phyloP scores from a whole-genome alignment of 139 green algal species.

The Chlorella sp. region DNA sequence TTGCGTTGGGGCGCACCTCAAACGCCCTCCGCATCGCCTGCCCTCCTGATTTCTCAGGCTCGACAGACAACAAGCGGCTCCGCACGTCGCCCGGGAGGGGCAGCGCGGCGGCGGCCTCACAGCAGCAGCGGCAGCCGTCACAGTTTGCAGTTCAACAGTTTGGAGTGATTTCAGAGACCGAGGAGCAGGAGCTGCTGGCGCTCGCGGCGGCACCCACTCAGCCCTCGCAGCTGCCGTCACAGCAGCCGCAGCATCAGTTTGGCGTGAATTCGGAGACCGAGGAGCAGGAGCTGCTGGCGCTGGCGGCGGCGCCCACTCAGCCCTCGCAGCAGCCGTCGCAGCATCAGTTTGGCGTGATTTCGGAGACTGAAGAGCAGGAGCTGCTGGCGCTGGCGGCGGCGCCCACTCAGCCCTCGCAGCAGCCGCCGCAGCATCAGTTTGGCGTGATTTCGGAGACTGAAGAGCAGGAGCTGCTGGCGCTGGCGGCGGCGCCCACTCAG shows the following conservation, averaged over 20 bases:
- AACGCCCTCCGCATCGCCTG: too few relatives aligned
- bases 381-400: slow-evolving; percentile 34
- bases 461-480: slow-evolving; percentile 10
- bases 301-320: not conserved
- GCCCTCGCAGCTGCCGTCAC: not conserved
- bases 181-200: slow-evolving; percentile 47
- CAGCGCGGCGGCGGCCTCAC: not conserved
- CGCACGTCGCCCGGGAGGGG: too few relatives aligned
- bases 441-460: not conserved
- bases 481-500: not conserved
- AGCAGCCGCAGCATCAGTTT: not conserved
- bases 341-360: not conserved
- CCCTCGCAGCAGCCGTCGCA: not conserved
- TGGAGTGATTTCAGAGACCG: not conserved
- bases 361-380: slow-evolving; percentile 37
- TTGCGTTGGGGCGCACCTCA: too few relatives aligned
- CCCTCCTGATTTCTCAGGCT: too few relatives aligned
- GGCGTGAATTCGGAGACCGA: not conserved
- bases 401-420: not conserved
- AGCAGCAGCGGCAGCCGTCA: not conserved
- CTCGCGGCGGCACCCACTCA: slow-evolving; percentile 6
- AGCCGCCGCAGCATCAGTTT: not conserved
- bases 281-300: slow-evolving; percentile 7
- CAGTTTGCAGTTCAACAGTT: too few relatives aligned
- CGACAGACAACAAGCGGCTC: too few relatives aligned